phyloP scores from a whole-genome alignment of 768 basidiomycete genomes.

The Leccinum uliginosum region DNA sequence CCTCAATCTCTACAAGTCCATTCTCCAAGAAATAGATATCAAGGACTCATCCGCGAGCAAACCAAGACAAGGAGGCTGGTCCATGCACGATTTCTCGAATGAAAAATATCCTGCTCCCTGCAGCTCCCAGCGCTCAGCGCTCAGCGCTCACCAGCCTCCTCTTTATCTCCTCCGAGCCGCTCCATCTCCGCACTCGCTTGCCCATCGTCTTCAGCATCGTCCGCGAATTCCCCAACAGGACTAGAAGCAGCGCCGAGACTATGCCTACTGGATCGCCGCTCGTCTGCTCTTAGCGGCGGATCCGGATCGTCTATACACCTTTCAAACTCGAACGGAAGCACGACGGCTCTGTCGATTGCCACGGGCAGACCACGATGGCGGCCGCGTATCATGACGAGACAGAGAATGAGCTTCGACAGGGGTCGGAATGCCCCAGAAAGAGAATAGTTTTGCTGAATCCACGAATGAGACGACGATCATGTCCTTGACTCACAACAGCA shows the following conservation, averaged over 20 bases:
- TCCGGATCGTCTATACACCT: conserved; percentile 19
- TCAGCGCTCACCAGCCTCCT: not conserved
- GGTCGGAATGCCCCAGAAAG: conserved; percentile 74
- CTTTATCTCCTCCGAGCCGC: not conserved
- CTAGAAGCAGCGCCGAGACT: not conserved
- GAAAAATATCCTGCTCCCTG: not conserved
- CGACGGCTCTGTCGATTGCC: conserved; percentile 83
- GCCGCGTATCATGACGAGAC: conserved; percentile 89
- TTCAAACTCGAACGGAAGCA: conserved; percentile 67
- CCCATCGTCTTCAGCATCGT: not conserved
- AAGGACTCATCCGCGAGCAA: too few relatives aligned
- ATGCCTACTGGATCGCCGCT: conserved; percentile 5
- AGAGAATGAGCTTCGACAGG: conserved; percentile 84
- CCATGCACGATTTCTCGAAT: not conserved
- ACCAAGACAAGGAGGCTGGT: too few relatives aligned
- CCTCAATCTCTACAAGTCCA: not conserved
- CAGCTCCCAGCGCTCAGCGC: not conserved
- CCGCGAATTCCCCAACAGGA: not conserved
- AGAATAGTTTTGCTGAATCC: conserved; percentile 67
- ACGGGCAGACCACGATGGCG: conserved; percentile 86
- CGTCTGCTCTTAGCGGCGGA: conserved; percentile 6
- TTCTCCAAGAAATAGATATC: not conserved
- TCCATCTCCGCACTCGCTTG: not conserved
- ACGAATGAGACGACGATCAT: not conserved
- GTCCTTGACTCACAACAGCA: not conserved